A percentile compares a stretch with the other conserved stretches of the same genome.
phyloP scores from a whole-genome alignment of 176 grass and related monocot genomes.

The Thinopyrum elongatum region DNA sequence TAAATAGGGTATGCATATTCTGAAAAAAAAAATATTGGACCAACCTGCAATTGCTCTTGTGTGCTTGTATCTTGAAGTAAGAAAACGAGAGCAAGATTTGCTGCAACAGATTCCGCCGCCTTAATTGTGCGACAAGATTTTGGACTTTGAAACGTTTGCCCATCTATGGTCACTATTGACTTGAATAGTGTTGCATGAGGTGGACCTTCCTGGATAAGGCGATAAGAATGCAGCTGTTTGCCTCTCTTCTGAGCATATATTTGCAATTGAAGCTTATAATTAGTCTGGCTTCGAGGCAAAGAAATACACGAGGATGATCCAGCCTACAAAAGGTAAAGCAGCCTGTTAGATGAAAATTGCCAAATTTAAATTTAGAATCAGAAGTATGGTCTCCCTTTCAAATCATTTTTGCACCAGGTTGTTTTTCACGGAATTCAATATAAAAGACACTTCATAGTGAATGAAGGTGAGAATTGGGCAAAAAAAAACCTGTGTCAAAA shows the following conservation, averaged over 20 bases:
- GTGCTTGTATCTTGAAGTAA: constrained; percentile 52
- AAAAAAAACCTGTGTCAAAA: too few relatives aligned
- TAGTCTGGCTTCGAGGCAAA: constrained; percentile 30
- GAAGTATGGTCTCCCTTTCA: constrained; percentile 7
- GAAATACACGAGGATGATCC: constrained; percentile 15
- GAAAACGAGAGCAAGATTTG: constrained; percentile 62
- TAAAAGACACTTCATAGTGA: not conserved
- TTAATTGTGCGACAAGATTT: constrained; percentile 42
- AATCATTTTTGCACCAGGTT: not conserved
- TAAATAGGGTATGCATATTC: constrained; percentile 10
- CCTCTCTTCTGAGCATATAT: constrained; percentile 59
- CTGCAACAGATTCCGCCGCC: constrained; percentile 68
- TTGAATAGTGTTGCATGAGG: constrained; percentile 49
- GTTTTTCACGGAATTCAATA: not conserved
- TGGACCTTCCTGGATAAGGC: constrained; percentile 25
- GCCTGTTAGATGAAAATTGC: constrained; percentile 21
- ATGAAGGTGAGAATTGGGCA: too few relatives aligned
- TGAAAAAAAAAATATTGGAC: constrained; percentile 25
- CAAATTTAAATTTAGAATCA: constrained; percentile 13
- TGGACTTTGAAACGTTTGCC: constrained; percentile 56
- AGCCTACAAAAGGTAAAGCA: constrained; percentile 42
- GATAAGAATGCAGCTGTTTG: constrained; percentile 50
- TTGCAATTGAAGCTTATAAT: constrained; percentile 65
- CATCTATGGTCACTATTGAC: constrained; percentile 60
- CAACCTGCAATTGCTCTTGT: constrained; percentile 32